Base-by-base conservation (phyloP, 495 filamentous ascomycete species). In the Lasiosphaeriaceae sp. region DNA sequence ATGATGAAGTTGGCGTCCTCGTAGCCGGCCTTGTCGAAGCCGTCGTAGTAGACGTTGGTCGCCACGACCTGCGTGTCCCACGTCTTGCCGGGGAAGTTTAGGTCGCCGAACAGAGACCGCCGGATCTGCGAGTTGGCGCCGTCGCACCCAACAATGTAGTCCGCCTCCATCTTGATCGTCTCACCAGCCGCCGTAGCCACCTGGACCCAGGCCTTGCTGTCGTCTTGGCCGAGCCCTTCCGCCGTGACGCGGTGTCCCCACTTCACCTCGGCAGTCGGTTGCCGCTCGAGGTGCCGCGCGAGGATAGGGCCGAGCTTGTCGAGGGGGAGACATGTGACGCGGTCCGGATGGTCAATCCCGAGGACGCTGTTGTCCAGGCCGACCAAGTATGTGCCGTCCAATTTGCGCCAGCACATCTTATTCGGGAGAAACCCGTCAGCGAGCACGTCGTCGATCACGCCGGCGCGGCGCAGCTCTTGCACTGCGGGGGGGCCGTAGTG, bases 61-160 rank as follows among this genome's bases (percentile, higher is more conserved):
- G 83, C 83, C 31, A 86, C 74, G 43, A 86, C 79, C 57, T 83
- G 81, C 45, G 70, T 71, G 37, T 82, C 71, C 70, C 79, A 75
- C 8, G 83, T 86, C 54, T 80, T 74, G 0, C 82, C 82, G 0
- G 80, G 80, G 59, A 78, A 86, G 26, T 77, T 69, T 7, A 52
- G 6, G 14, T 80, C 74, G 6, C 83, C 83, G 63, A 84, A 85
- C 16, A 87, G 57, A 1, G 74, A 72, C 54, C 72, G 74, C 23
- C 83, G 70, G 11, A 86, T 75, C 6, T 71, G 71, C 56, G 81
- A 85, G 46, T 73, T 79, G 1, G 82, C 84, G 12, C 83, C 83
- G 65, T 87, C 83, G 59, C 82, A 84, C 0, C 61, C 61, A 0
- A 83, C 83, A 22, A 83, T 59, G 9, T 86, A 62, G 57, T 81